Base-by-base conservation (phyloP, 345 rosid species). In the Diplotaxis tenuifolia region DNA sequence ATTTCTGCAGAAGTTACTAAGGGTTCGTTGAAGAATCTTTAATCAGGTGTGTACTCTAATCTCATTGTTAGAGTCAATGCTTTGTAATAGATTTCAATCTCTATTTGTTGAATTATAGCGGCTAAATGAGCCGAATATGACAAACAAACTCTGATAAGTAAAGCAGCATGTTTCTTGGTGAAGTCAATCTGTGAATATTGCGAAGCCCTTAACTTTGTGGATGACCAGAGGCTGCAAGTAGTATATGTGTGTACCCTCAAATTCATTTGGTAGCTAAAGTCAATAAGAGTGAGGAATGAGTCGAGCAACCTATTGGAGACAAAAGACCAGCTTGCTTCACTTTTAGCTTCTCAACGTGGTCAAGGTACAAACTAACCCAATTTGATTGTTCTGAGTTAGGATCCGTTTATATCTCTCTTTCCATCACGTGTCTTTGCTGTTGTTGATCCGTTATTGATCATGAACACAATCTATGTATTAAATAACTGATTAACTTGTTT, bases 201-300 rank as follows among this genome's bases (percentile, higher is more conserved):
- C 57, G 77, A 84, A 32, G 88, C 87, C 20, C 83, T 84, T 55
- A 81, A 82, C 62, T 79, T 86, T 34, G 85, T 70, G 52, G 42
- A 36, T 36, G 42, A 36, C 42, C 42, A 36, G 11, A 40, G 16
- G 20, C 74, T 85, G 77, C 80, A 83, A 72, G 80, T 83, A 72
- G 80, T 84, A 54, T 78, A 82, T 76, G 89, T 79, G 71, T 31
- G 14, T 40, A 40, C 49, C 49, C 49, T 12, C 49, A 4, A 49
- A 19, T 20, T 52, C 6, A 3, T 20, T 80, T 67, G 74, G 75
- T 62, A 63, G 85, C 62, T 60, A 25, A 70, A 72, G 88, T 81
- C 54, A 81, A 59, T 58, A 72, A 79, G n/a, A 70, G 77, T 85
- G 52, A 54, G 78, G 38, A 53, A 79, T 40, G 82, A 81, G 67